Evolutionary conservation across 2,329 filamentous ascomycete species (phyloP), one percentile per base, ranked within the genome.

Genomic region (Chaetomium sp.): DNA sequence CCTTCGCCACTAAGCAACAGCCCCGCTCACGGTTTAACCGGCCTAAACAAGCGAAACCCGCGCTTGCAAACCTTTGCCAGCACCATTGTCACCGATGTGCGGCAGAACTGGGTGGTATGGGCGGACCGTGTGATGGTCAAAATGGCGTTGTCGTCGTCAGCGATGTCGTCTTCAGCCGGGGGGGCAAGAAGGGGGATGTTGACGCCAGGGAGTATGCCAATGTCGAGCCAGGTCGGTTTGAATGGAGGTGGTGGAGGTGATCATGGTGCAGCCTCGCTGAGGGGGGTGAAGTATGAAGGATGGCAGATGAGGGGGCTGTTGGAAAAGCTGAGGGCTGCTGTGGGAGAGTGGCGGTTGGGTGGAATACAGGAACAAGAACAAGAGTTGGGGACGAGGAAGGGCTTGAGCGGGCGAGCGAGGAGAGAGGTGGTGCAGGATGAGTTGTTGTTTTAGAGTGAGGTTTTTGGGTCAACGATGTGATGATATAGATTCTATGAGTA

Each of bases 251-350:
- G 43, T 19, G 32, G 44, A 4, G 10, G 34, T 3, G n/a, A 41
- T 34, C 4, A 27, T 5, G 12, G 44, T 45, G 40, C 27, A 32
- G 41, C n/a, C 12, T 55, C 52, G 32, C 55, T 56, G 27, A 53
- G 60, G 6, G 65, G 65, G n/a, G 58, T 55, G 6, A 56, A 52
- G 0, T 67, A 64, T 46, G 54, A 40, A 6, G 60, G 61, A 9
- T 76, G 71, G 71, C 58, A 68, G 10, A 55, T 54, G 52, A 57
- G 60, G 11, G 61, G 63, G 8, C 56, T 76, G 45, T 40, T 69
- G n/a, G 49, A 58, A 19, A 68, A 68, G 47, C 53, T 76, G 54
- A 57, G 64, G 34, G 66, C 65, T 35, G 62, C 69, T 53, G 54
- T 70, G 10, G 58, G 52, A 36, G 63, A 63, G 42, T 76, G 72